Base-by-base conservation (phyloP, 768 basidiomycete species). In the Termitomyces bulborhizus region DNA sequence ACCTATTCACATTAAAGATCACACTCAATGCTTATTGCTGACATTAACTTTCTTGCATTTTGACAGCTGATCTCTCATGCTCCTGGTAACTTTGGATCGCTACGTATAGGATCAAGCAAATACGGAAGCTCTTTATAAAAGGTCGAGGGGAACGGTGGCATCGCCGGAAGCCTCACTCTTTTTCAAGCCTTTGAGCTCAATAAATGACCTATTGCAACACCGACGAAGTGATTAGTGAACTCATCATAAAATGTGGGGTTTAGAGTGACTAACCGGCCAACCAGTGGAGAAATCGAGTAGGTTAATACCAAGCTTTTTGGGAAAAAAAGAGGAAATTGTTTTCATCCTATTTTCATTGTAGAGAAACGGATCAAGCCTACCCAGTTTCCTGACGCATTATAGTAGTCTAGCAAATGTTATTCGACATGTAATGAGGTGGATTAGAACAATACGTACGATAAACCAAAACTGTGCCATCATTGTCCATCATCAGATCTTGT, bases 271-370 rank as follows among this genome's bases (percentile, higher is more conserved):
- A 9, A 78, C 76, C 4, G 77, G 78, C 78, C 77, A 80, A 6
- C 78, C 77, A 55, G 68, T 71, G n/a, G 76, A 74, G 64, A 79
- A 79, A 54, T 76, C 71, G 46, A 79, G 69, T 12, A 68, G 63
- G 58, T 79, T 79, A 63, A 79, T 76, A 12, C 76, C 75, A 16
- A 78, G 68, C 72, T 73, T 45, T 8, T 21, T 21, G 21, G 13
- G 16, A 18, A 12, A 16, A 3, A n/a, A 16, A 29, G n/a, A 31
- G 8, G 27, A 31, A 13, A 45, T 16, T 27, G 27, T n/a, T 4
- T 31, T 11, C 31, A 32, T 4, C 3, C 16, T 5, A 9, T 18
- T 46, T 46, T 34, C 12, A 15, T 34, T 13, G 6, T 11, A n/a
- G 12, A 18, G 21, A n/a, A 15, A 21, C 1, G n/a, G 9, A 46